phyloP scores from a whole-genome alignment of 192 early-diverging fungal genomes.

The Gryganskiella cystojenkinii region DNA sequence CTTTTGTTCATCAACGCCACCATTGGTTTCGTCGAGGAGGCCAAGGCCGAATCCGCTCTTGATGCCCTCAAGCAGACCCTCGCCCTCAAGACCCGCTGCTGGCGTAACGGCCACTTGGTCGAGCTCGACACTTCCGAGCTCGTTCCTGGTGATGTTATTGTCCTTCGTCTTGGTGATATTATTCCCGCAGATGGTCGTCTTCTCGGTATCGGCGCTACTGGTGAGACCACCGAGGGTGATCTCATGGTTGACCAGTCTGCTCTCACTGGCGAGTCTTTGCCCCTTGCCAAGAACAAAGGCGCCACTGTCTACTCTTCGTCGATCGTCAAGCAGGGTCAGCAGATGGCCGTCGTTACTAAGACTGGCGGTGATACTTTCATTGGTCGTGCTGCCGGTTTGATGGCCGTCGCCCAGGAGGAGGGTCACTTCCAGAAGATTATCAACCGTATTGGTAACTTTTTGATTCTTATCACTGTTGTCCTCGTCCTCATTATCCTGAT shows the following conservation, averaged over 20 bases:
- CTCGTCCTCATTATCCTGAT: slow-evolving; percentile 83
- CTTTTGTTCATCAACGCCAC: slow-evolving; percentile 86
- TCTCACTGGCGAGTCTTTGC: slow-evolving; percentile 94
- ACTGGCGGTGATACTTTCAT: slow-evolving; percentile 94
- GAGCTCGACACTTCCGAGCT: slow-evolving; percentile 80
- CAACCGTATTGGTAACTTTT: slow-evolving; percentile 92
- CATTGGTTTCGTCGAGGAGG: slow-evolving; percentile 93
- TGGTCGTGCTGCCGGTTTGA: slow-evolving; percentile 92
- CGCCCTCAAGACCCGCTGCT: slow-evolving; percentile 83
- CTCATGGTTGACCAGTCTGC: slow-evolving; percentile 93
- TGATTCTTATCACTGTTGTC: slow-evolving; percentile 83
- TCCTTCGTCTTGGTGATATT: slow-evolving; percentile 93
- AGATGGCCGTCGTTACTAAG: slow-evolving; percentile 90
- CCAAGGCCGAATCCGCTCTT: slow-evolving; percentile 90
- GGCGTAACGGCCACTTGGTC: slow-evolving; percentile 78
- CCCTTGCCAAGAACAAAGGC: slow-evolving; percentile 83
- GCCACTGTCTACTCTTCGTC: slow-evolving; percentile 90
- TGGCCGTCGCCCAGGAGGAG: slow-evolving; percentile 88
- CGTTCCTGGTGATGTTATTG: slow-evolving; percentile 93
- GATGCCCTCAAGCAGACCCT: slow-evolving; percentile 95
- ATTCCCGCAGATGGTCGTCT: slow-evolving; percentile 90
- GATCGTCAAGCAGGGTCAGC: slow-evolving; percentile 94
- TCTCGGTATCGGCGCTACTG: slow-evolving; percentile 78
- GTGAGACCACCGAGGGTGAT: slow-evolving; percentile 80
- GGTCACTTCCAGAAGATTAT: slow-evolving; percentile 98